These are phyloP conservation scores for Aureobasidium namibiae DNA, from an alignment of 2,329 filamentous ascomycete species.

Conservation along the genomic window DNA sequence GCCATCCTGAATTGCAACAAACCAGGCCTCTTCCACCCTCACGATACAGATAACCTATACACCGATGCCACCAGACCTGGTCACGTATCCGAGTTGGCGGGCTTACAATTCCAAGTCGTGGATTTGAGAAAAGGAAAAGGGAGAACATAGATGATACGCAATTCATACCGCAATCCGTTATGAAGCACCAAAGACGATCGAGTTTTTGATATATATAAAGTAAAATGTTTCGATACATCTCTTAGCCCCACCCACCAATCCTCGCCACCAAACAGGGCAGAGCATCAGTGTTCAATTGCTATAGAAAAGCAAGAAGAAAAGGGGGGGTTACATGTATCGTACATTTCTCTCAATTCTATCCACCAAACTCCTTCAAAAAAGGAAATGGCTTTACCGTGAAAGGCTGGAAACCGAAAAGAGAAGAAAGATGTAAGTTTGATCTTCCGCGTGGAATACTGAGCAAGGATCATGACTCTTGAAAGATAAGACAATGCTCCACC, in stretches of 20 bases:
- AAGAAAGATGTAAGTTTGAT: constrained; percentile 26
- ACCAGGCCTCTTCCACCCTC: constrained; percentile 75
- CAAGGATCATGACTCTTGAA: constrained; percentile 44
- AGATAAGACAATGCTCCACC: constrained; percentile 43
- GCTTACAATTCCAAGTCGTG: constrained; percentile 55
- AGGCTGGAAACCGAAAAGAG: background rate
- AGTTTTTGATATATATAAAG: too few relatives aligned
- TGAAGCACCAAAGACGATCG: too few relatives aligned
- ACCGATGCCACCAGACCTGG: constrained; percentile 57
- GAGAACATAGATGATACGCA: too few relatives aligned
- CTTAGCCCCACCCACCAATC: background rate
- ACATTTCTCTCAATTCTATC: background rate
- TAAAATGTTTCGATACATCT: constrained; percentile 2
- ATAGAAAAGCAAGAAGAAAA: too few relatives aligned
- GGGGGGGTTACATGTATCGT: background rate
- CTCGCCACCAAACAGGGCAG: background rate
- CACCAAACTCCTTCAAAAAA: background rate
- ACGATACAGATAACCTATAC: constrained; percentile 63
- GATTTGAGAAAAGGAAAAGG: constrained; percentile 44
- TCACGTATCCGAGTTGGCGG: constrained; percentile 51
- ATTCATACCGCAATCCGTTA: too few relatives aligned
- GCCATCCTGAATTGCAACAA: constrained; percentile 74
- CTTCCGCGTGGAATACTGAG: constrained; percentile 47
- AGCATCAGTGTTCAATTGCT: too few relatives aligned
- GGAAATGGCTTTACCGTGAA: background rate